Base-by-base conservation (phyloP, 2,329 filamentous ascomycete species). In the Cladosporium oxysporum region DNA sequence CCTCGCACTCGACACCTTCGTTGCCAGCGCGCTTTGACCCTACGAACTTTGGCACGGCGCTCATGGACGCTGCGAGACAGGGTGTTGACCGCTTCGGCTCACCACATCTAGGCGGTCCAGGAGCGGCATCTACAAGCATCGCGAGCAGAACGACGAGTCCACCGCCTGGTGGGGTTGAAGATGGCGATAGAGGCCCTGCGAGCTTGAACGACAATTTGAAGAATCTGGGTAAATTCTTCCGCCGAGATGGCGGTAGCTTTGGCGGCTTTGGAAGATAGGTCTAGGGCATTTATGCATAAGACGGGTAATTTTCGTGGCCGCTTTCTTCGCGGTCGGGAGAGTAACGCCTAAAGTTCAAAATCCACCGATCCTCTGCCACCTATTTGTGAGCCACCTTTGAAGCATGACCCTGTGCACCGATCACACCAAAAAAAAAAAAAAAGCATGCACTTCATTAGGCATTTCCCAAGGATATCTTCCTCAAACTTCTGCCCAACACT, bases 221-320 rank as follows among this genome's bases (percentile, higher is more conserved):
- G 81, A 97, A 92, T 77, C 91, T 99, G 79, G 94, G 94, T 28
- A 97, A 96, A 79, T 97, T 98, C 80, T 98, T 98, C 82, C 88
- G 90, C 69, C 84, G 94, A 69, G 94, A 97, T 81, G 89, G 94
- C 69, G 91, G 91, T 33, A 87, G 89, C 2, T 85, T 75, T 67
- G 73, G 73, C n/a, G 73, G 73, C 14, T 75, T 75, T 65, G 73
- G 73, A 12, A 64, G 69, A 59, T 67, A 28, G 23, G 16, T 5
- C 1, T 31, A 29, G 37, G 6, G 23, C 26, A 47, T 28, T 16
- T 41, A 58, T 58, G 14, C n/a, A 33, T 31, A 2, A 23, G 12
- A 47, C 7, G 2, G n/a, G 1, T 5, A 11, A 7, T 47, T 47
- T 10, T n/a, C 41, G 21, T 23, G 41, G n/a, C n/a, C n/a, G 37